phyloP scores from a whole-genome alignment of 345 rosid species.

The Boechera retrofracta region DNA sequence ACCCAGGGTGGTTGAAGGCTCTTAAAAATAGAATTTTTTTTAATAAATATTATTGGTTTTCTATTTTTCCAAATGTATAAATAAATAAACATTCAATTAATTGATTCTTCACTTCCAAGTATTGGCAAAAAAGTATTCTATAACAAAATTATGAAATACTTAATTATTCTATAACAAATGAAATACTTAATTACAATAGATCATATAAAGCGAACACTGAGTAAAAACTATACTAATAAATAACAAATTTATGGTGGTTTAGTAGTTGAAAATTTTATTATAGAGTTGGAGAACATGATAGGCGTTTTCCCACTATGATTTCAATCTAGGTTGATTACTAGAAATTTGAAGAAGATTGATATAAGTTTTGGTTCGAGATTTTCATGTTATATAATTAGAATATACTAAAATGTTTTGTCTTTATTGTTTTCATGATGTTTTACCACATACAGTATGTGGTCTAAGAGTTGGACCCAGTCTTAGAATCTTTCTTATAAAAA shows the following conservation, averaged over 20 bases:
- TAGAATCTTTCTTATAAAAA: not conserved
- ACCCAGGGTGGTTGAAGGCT: not conserved
- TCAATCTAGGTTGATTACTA: not conserved
- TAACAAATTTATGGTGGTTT: not conserved
- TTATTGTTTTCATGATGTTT: not conserved
- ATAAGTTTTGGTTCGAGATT: not conserved
- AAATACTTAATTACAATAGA: not conserved
- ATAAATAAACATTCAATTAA: not conserved
- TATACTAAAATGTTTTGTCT: not conserved
- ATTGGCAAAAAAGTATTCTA: not conserved
- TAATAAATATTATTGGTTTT: not conserved
- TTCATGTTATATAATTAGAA: not conserved
- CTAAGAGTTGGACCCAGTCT: not conserved
- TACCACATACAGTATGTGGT: not conserved
- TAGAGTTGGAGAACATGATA: not conserved
- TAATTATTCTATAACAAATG: not conserved
- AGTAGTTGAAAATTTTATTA: not conserved
- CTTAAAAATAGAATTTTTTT: not conserved
- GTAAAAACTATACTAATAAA: not conserved
- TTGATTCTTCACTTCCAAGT: not conserved
- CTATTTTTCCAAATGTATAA: not conserved
- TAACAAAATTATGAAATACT: not conserved
- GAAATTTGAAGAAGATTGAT: not conserved
- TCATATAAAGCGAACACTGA: not conserved
- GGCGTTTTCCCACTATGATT: not conserved